Evolutionary conservation across 2,329 filamentous ascomycete genomes (phyloP), one percentile per base, ranked within the genome.

Genomic region (Teratosphaeria pseudoeucalypti): DNA sequence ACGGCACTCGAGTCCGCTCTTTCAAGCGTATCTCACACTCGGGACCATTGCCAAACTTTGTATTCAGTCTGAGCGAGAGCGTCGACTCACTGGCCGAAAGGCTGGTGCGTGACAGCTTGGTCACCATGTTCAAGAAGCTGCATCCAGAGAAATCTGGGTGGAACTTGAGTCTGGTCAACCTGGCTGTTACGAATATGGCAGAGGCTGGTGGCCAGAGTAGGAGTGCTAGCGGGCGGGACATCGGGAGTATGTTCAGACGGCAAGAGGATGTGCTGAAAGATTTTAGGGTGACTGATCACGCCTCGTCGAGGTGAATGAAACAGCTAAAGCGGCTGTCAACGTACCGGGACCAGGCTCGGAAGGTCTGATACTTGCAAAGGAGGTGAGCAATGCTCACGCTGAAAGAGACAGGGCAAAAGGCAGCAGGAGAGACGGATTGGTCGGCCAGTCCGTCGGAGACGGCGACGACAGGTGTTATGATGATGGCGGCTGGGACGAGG

Each of bases 151-250:
- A 81, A 62, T 76, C 79, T 9, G 85, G 83, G 1, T 95, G 89
- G 88, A 89, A 92, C 65, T 74, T 96, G 19, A 89, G 88, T 64
- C 76, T 97, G 57, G 78, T 97, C 61, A 97, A 96, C 64, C 77
- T 97, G 26, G 92, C 90, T 54, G 91, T 89, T 7, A 88, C 89
- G 14, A 95, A 96, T 70, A 92, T 97, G 86, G 81, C 68, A 6
- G 75, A 78, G 62, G 72, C 74, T 3, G 77, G 75, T 27, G 75
- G 77, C 9, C 67, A 73, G 29, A 75, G 74, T 57, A 78, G 72
- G 64, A 74, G 72, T 26, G 76, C 75, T 0, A 72, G 68, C 12
- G 89, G 89, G 1, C 80, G 88, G 63, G 86, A 96, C 68, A 96
- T 96, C 65, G 81, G 82, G 0, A 82, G 79, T 68, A 95, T 96